phyloP scores from a whole-genome alignment of 441 rosid species.

The Omphalea diandra region DNA sequence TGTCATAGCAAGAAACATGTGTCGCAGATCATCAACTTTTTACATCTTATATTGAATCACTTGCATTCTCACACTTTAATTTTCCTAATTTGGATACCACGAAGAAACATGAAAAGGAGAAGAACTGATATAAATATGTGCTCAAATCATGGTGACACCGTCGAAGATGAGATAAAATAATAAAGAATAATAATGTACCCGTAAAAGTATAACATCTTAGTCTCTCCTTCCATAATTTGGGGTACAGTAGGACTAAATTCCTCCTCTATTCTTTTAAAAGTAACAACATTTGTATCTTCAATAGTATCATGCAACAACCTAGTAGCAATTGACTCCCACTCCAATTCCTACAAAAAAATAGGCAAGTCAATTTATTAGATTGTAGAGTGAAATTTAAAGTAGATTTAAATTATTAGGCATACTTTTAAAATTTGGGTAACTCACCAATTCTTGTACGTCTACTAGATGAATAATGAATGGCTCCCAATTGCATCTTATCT shows the following conservation, averaged over 20 bases:
- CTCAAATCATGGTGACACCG: slow-evolving; percentile 17
- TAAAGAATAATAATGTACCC: slow-evolving; percentile 20
- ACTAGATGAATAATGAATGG: slow-evolving; percentile 93
- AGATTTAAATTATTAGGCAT: slow-evolving; percentile 17
- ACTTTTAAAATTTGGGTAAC: slow-evolving; percentile 30
- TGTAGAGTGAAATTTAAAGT: slow-evolving; percentile 21
- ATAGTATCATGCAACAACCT: slow-evolving; percentile 98
- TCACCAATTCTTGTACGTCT: slow-evolving; percentile 96
- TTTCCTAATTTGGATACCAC: slow-evolving; percentile 97
- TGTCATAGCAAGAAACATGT: slow-evolving; percentile 98
- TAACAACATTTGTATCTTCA: slow-evolving; percentile 93
- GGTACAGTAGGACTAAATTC: slow-evolving; percentile 90
- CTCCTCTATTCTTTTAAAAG: slow-evolving; percentile 90
- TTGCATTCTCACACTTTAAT: slow-evolving; percentile 74
- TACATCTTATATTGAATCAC: slow-evolving; percentile 76
- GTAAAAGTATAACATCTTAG: slow-evolving; percentile 61
- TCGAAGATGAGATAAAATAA: slow-evolving; percentile 4
- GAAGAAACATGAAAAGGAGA: slow-evolving; percentile 16
- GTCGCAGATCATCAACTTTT: slow-evolving; percentile 98
- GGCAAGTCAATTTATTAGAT: slow-evolving; percentile 28
- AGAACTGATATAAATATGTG: slow-evolving; percentile 18
- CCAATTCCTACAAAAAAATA: slow-evolving; percentile 75
- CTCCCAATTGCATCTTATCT: slow-evolving; percentile 88
- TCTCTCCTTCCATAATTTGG: slow-evolving; percentile 96
- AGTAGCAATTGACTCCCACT: slow-evolving; percentile 98